A percentile compares a stretch with the other conserved stretches of the same genome.
These are phyloP conservation scores for Torulaspora maleeae DNA, from an alignment of 805 yeast species.

Conservation along the genomic window DNA sequence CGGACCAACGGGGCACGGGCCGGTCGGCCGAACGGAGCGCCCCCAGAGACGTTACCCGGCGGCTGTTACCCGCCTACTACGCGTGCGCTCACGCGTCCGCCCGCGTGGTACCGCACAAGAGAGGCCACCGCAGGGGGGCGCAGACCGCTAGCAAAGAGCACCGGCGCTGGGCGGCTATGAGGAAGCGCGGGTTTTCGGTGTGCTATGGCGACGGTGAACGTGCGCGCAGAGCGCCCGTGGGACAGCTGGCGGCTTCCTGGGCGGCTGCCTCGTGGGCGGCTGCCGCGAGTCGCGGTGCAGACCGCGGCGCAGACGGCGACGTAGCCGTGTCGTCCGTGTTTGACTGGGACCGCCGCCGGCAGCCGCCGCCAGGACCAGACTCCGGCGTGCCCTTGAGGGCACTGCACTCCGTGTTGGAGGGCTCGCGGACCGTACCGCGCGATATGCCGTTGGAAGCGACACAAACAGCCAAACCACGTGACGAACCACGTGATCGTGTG, in stretches of 20 bases:
- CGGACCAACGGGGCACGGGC: background rate
- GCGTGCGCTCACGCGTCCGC: too few species aligned
- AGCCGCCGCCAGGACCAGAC: background rate
- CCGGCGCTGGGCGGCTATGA: background rate
- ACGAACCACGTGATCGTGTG: too few species aligned
- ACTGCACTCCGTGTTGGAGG: background rate
- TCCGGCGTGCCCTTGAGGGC: background rate
- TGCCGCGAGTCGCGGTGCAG: too few species aligned
- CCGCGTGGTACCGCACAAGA: too few species aligned
- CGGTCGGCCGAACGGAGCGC: too few species aligned
- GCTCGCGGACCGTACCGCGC: background rate
- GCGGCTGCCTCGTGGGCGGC: too few species aligned
- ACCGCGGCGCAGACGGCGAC: too few species aligned
- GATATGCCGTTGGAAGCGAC: too few species aligned
- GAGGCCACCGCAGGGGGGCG: too few species aligned
- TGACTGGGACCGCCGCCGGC: background rate
- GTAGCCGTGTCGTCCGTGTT: background rate
- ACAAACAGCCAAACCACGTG: background rate
- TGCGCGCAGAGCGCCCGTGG: background rate
- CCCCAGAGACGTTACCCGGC: too few species aligned
- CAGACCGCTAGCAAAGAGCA: background rate
- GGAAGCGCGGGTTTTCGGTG: constrained; percentile 4
- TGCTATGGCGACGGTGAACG: background rate
- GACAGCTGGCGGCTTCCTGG: background rate
- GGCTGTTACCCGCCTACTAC: too few species aligned